Evolutionary conservation across 768 basidiomycete genomes (phyloP).

Genomic region (Amanita jacksonii): DNA sequence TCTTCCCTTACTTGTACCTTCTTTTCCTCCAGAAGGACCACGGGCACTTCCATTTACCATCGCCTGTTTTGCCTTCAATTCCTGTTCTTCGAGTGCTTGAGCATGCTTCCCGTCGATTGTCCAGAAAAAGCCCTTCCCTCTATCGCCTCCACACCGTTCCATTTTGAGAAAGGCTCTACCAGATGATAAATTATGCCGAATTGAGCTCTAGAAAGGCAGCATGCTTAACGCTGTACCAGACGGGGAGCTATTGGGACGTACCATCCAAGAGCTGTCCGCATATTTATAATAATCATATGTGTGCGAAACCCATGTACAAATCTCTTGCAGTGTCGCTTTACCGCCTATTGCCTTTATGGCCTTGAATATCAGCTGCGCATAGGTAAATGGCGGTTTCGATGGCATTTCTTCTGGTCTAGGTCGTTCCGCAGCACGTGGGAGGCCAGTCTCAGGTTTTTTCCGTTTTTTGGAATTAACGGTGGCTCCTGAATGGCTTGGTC

Average conservation of each 20-base stretch:
- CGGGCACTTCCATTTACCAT: slow-evolving; percentile 23
- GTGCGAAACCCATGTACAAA: slow-evolving; percentile 85
- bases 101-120: slow-evolving; percentile 71
- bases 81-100: slow-evolving; percentile 63
- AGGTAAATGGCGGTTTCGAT: slow-evolving; percentile 83
- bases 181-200: slow-evolving; percentile 92
- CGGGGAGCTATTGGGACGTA: slow-evolving; percentile 28
- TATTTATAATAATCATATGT: slow-evolving; percentile 87
- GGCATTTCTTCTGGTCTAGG: slow-evolving; percentile 71
- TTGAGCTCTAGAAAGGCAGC: slow-evolving; percentile 58
- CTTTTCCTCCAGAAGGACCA: slow-evolving; percentile 20
- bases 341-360: slow-evolving; percentile 77
- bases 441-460: slow-evolving; percentile 50
- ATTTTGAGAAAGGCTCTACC: slow-evolving; percentile 88
- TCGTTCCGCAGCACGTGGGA: slow-evolving; percentile 25
- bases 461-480: slow-evolving; percentile 62
- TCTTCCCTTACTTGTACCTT: slow-evolving; percentile 27
- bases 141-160: slow-evolving; percentile 75
- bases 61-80: slow-evolving; percentile 38
- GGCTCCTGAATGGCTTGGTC: background rate
- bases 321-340: slow-evolving; percentile 86
- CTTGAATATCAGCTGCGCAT: slow-evolving; percentile 85
- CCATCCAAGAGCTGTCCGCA: slow-evolving; percentile 90
- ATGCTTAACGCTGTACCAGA: background rate
- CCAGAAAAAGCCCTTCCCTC: slow-evolving; percentile 93